phyloP scores from a whole-genome alignment of 345 rosid species.

The Nephelium lappaceum region DNA sequence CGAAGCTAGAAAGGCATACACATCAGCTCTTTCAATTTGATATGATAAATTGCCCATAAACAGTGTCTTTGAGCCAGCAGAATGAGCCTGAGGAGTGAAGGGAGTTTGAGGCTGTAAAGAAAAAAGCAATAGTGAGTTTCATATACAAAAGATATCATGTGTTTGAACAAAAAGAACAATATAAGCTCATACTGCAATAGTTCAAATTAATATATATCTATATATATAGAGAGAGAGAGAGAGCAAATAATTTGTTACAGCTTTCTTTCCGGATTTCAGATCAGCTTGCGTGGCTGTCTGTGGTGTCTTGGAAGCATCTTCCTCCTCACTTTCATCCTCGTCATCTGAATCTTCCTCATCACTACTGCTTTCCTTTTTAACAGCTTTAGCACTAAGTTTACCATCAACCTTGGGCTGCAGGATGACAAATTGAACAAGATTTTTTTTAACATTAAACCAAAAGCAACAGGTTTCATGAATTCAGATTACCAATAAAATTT shows the following conservation, averaged over 20 bases:
- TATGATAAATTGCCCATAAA: slow-evolving; percentile 74
- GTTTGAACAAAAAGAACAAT: not conserved
- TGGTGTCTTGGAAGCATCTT: slow-evolving; percentile 42
- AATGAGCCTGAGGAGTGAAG: slow-evolving; percentile 41
- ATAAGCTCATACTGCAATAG: not conserved
- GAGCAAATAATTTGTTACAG: slow-evolving; percentile 26
- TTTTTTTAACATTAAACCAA: not conserved
- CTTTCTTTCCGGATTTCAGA: slow-evolving; percentile 42
- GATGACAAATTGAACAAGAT: not conserved
- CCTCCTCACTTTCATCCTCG: slow-evolving; percentile 55
- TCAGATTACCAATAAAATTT: not conserved
- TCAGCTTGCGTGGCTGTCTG: slow-evolving; percentile 28
- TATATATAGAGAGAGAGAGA: not conserved
- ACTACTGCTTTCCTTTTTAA: slow-evolving; percentile 51
- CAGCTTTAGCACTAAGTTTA: slow-evolving; percentile 29
- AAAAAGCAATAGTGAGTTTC: too few species aligned
- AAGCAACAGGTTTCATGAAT: not conserved
- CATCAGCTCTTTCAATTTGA: slow-evolving; percentile 53
- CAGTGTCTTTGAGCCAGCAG: slow-evolving; percentile 59
- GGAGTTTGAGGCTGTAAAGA: slow-evolving; percentile 66
- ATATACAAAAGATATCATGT: not conserved
- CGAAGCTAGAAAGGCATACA: slow-evolving; percentile 48
- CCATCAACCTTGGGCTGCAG: slow-evolving; percentile 29
- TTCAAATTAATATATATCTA: not conserved
- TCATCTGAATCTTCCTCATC: slow-evolving; percentile 50